These are phyloP conservation scores for Exophiala spinifera DNA, from an alignment of 2,329 filamentous ascomycete genomes.

Conservation along the genomic window DNA sequence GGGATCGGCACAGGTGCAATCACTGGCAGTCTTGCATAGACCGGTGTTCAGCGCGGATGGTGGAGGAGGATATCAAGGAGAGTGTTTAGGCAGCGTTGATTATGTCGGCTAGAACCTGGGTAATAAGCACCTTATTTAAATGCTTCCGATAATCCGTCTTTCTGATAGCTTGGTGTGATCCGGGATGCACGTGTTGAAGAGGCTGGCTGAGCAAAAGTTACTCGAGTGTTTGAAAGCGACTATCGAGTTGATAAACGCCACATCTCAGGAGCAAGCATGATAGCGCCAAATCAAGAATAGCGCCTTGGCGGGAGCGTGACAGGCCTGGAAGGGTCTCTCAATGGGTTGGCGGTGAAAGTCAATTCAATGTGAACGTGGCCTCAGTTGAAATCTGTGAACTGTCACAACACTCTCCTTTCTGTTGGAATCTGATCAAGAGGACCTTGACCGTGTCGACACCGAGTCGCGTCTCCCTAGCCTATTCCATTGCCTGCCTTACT, in stretches of 20 bases:
- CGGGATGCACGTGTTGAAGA: slow-evolving; percentile 13
- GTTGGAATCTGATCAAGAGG: no score
- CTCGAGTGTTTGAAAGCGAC: background rate
- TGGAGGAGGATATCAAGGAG: slow-evolving; percentile 28
- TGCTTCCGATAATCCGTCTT: no score
- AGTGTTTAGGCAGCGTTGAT: slow-evolving; percentile 21
- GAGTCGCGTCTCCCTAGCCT: background rate
- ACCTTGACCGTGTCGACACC: no score
- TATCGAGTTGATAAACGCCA: background rate
- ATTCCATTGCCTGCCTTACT: no score
- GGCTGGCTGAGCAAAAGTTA: slow-evolving; percentile 10
- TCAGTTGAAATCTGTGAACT: slow-evolving; percentile 1
- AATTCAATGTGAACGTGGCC: slow-evolving; percentile 12
- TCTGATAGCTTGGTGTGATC: no score
- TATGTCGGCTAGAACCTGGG: no score
- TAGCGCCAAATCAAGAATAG: background rate
- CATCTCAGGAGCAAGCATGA: background rate
- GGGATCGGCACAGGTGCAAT: slow-evolving; percentile 39
- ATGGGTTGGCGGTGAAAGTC: slow-evolving; percentile 11
- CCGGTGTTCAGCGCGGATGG: slow-evolving; percentile 32
- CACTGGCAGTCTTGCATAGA: slow-evolving; percentile 40
- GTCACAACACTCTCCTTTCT: background rate
- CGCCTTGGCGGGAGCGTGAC: slow-evolving; percentile 1
- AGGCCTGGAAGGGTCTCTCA: background rate
- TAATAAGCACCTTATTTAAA: no score